Percentiles rank a stretch among this genome's conserved stretches.
Conservation (phyloP, 2,329 filamentous ascomycete genomes). For the Aspergillus jensenii region DNA sequence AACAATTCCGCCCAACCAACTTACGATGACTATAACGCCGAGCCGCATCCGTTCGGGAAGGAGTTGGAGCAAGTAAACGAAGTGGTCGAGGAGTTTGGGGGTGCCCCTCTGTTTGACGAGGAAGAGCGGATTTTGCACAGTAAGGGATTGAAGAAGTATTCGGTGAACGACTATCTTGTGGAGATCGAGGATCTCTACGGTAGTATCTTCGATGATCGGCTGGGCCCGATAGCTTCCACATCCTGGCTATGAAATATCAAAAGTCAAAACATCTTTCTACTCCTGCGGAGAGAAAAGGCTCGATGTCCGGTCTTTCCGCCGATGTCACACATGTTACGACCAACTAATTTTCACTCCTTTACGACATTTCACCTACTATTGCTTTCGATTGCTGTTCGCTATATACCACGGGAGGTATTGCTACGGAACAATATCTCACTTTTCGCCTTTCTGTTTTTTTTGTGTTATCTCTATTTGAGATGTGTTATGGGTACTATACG, state of each 20-base stretch:
- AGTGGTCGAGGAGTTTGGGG: constrained; percentile 82
- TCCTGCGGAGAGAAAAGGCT: constrained; percentile 19
- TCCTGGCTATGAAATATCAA: constrained; percentile 40
- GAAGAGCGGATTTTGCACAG: constrained; percentile 70
- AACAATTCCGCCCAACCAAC: constrained; percentile 33
- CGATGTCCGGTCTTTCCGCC: constrained; percentile 18
- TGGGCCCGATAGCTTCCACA: constrained; percentile 33
- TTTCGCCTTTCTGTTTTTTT: constrained; percentile 7
- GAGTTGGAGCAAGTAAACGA: constrained; percentile 92
- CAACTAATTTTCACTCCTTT: constrained; percentile 31
- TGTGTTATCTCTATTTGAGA: constrained; percentile 4
- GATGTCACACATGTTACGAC: constrained; percentile 22
- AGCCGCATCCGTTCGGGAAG: constrained; percentile 74
- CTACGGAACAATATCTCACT: constrained; percentile 10
- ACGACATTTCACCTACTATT: constrained; percentile 11
- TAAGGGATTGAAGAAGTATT: constrained; percentile 71
- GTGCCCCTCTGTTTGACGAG: constrained; percentile 64
- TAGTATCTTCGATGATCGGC: constrained; percentile 56
- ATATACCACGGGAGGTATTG: constrained; percentile 25
- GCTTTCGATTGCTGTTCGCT: constrained; percentile 14
- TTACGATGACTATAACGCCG: constrained; percentile 38
- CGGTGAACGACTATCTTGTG: constrained; percentile 76
- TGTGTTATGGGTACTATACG: constrained; percentile 1
- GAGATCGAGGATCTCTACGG: constrained; percentile 73
- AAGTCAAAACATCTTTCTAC: not conserved